Percentiles rank a stretch among this genome's conserved stretches.
These are phyloP conservation scores for Stachybotrys chartarum DNA, from an alignment of 2,329 filamentous ascomycete species.

Conservation along the genomic window DNA sequence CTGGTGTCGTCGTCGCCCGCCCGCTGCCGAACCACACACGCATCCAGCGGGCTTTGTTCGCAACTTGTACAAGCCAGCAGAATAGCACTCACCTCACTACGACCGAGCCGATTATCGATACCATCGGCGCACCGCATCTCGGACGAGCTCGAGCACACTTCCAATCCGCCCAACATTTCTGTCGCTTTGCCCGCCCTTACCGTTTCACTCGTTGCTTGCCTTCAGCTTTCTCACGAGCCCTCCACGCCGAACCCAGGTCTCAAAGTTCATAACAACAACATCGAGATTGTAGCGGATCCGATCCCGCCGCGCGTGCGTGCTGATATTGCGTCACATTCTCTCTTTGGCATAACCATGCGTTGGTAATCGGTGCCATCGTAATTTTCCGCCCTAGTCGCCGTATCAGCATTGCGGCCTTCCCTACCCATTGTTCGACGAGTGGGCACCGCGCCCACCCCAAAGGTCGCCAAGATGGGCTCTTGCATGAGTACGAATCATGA, in stretches of 20 bases:
- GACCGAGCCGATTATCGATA: neutral
- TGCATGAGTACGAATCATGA: conserved; percentile 88
- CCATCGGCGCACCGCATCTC: neutral
- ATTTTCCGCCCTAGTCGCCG: conserved; percentile 1
- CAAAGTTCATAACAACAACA: neutral
- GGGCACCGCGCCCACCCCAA: conserved; percentile 6
- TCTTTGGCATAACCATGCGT: neutral
- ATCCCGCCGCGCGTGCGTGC: neutral
- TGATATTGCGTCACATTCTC: neutral
- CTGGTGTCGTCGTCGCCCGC: conserved; percentile 1
- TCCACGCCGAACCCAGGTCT: neutral
- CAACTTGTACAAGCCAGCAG: neutral
- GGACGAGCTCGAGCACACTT: neutral
- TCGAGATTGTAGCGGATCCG: neutral
- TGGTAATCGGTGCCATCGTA: neutral
- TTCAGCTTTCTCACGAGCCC: neutral
- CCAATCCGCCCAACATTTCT: neutral
- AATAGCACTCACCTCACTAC: neutral
- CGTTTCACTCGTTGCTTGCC: neutral
- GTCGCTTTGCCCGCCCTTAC: neutral
- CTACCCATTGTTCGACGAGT: conserved; percentile 5
- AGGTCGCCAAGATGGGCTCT: conserved; percentile 62
- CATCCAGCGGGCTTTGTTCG: neutral
- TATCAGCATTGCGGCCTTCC: conserved; percentile 2
- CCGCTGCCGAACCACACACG: neutral